phyloP scores from a whole-genome alignment of 1,284 basidiomycete genomes.

The Tilletia indica region DNA sequence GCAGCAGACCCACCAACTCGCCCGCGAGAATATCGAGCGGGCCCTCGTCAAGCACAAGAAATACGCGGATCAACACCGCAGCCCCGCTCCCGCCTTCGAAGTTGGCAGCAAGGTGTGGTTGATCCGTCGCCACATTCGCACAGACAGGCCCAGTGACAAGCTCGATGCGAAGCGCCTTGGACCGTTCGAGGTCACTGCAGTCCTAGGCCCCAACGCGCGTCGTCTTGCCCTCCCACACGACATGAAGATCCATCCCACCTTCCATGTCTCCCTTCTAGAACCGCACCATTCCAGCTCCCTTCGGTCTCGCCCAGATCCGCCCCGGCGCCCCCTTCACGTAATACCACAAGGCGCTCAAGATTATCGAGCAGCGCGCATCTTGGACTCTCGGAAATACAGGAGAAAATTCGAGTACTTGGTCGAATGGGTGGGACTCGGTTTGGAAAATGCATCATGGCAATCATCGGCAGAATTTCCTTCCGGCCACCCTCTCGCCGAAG shows the following conservation, averaged over 20 bases:
- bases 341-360: neutral
- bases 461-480: no score
- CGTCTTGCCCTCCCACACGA: neutral
- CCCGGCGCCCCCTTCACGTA: neutral
- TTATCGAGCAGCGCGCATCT: neutral
- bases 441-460: no score
- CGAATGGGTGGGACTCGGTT: neutral
- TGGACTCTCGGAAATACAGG: neutral
- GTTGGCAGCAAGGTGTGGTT: neutral
- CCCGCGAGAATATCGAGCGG: neutral
- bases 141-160: neutral
- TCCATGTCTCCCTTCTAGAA: constrained; percentile 14
- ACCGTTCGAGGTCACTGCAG: neutral
- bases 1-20: neutral
- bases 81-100: neutral
- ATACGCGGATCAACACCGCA: neutral
- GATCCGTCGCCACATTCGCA: neutral
- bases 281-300: neutral
- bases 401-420: neutral
- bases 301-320: neutral
- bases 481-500: no score
- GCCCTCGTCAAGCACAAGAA: neutral
- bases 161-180: constrained; percentile 2
- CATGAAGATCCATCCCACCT: constrained; percentile 10
- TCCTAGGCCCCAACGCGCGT: neutral